Evolutionary conservation across 352 stramenopile genomes (phyloP), one percentile per base, ranked within the genome.

Genomic region (Phytophthora citrophthora): DNA sequence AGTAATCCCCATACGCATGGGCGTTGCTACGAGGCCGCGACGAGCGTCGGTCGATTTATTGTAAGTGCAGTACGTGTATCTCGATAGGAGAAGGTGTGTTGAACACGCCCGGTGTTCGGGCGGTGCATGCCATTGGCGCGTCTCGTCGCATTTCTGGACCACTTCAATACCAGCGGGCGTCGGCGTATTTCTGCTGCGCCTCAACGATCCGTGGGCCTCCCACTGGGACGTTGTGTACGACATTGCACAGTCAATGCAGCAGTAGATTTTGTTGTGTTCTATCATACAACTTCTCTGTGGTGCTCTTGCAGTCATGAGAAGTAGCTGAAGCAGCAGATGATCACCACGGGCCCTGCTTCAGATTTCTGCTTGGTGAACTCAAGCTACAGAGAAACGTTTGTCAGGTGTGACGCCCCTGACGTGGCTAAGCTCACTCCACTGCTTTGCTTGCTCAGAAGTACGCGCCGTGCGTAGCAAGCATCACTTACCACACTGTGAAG

Each of bases 61-160:
- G 29, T 13, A 34, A 29, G 6, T 7, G 6, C 6, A 7, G 26
- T 29, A 7, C 26, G 0, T 29, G 26, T 29, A 29, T 29, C 26
- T 29, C 26, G 26, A 7, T 2, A 20, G 20, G 2, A 20, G 20
- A 20, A 20, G 20, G 20, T 20, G 20, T 20, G 20, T 20, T 20
- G 20, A 20, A 20, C 20, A 20, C 20, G 20, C 20, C 1, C 20
- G 20, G 26, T 61, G 26, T 23, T 23, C 58, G 31, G 20, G 29
- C 29, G 29, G 29, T 34, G 29, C 29, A 34, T 34, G 29, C 29
- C 29, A 34, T 34, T 10, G 29, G 9, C 29, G 38, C 36, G 45
- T 16, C 27, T 48, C 41, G 56, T 61, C 59, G 50, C 59, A 54
- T 61, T 32, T 54, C 59, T 67, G 29, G 23, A 31, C 40, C 40